Percentiles rank a stretch among this genome's conserved stretches.
Evolutionary conservation across 2,329 filamentous ascomycete genomes (phyloP).

Genomic region (Apiospora arundinis): DNA sequence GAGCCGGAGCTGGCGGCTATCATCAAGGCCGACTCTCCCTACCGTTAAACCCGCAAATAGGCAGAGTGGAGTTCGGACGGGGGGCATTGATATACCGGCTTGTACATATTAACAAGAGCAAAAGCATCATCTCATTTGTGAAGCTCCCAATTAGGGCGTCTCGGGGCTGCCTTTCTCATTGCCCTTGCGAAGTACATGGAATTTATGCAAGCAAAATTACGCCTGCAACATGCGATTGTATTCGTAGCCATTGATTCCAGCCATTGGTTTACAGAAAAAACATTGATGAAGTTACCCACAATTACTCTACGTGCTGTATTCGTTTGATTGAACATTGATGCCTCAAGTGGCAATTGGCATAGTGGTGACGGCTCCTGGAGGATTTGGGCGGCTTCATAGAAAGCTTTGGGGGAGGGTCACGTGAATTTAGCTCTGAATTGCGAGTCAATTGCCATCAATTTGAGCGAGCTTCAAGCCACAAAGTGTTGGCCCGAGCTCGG

Average conservation of each 20-base stretch:
- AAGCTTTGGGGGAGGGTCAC: slow-evolving; percentile 3
- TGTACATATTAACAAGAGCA: slow-evolving; percentile 27
- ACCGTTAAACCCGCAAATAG: slow-evolving; percentile 65
- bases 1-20: slow-evolving; percentile 94
- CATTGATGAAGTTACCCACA: neutral
- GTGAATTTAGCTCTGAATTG: neutral
- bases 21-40: slow-evolving; percentile 92
- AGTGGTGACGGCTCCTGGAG: neutral
- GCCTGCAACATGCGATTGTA: neutral
- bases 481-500: slow-evolving; percentile 6
- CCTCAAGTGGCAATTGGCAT: neutral
- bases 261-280: neutral
- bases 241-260: neutral
- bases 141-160: neutral
- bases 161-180: neutral
- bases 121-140: slow-evolving; percentile 21
- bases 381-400: neutral
- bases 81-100: slow-evolving; percentile 18
- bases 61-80: slow-evolving; percentile 16
- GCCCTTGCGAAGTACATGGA: neutral
- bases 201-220: neutral
- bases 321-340: neutral
- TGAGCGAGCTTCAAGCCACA: neutral
- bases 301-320: neutral
- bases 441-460: neutral